Evolutionary conservation across 2,329 filamentous ascomycete genomes (phyloP), one percentile per base, ranked within the genome.

Genomic region (Xylariaceae sp.): DNA sequence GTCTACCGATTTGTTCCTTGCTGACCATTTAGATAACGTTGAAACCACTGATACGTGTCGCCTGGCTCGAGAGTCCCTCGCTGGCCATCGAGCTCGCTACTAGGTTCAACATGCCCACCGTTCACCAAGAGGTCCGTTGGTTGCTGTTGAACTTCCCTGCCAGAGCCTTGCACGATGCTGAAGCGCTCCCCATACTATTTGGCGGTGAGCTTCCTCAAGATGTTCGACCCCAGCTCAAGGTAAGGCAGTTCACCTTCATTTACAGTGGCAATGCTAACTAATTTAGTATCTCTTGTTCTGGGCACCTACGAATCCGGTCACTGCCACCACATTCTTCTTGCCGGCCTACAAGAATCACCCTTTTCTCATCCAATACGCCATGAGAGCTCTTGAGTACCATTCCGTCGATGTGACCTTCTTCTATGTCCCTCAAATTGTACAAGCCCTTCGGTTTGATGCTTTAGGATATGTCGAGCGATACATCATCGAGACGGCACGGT

Each of bases 351-450:
- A 86, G 41, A 92, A 96, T 65, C 87, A 99, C 66, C 89, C 95
- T 0, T 95, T 91, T 72, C 80, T 99, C 51, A 83, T 97, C 40
- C 95, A 99, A 70, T 99, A 97, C 70, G 94, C 94, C 1, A 95
- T 99, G 86, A 84, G 91, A 65, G 89, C 94, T 2, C 73, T 99
- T 47, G 94, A 99, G 68, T 91, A 88, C 63, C 94, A 99, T 67
- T 87, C 91, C 0, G 86, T 96, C n/a, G 94, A 97, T 68, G 85
- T 97, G 26, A 96, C 92, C 0, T 99, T 99, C 78, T 99, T 97
- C 73, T 97, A 96, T 67, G 94, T 99, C 2, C 94, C 95, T 5
- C 94, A 99, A 69, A 95, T 99, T 64, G 94, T 99, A 11, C 94
- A 99, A 70, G 88, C 89, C 43, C 80, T 99, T 43, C 87, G 94